phyloP scores from a whole-genome alignment of 495 filamentous ascomycete genomes.

The Immersiella caudata region DNA sequence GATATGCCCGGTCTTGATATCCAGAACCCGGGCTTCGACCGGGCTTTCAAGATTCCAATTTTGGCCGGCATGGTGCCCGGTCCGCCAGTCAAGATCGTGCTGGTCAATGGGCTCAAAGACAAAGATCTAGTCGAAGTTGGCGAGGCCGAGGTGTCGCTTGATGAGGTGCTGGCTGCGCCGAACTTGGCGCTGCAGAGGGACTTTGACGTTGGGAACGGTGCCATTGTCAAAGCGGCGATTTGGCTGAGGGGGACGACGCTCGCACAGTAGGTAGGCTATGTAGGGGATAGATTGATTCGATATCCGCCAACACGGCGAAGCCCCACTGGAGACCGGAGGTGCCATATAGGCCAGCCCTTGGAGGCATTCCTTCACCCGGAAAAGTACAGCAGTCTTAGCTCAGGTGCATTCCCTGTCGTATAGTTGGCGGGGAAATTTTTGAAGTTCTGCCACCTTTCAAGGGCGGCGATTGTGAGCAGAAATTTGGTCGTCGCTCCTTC shows the following conservation, averaged over 20 bases:
- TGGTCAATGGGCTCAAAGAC: conserved; percentile 25
- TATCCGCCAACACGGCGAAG: too few relatives aligned
- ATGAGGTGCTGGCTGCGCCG: conserved; percentile 39
- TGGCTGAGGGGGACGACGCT: conserved; percentile 22
- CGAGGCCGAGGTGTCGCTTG: conserved; percentile 41
- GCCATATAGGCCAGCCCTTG: too few relatives aligned
- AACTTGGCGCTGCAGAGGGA: conserved; percentile 35
- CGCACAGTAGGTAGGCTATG: conserved; percentile 6
- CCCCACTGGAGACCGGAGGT: too few relatives aligned
- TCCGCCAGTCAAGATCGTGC: conserved; percentile 33
- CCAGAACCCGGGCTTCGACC: conserved; percentile 47
- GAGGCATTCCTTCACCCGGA: too few relatives aligned
- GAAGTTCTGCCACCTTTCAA: too few relatives aligned
- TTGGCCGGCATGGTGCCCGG: conserved; percentile 35
- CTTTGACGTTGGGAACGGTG: conserved; percentile 42
- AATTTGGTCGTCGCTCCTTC: too few relatives aligned
- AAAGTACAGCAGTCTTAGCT: too few relatives aligned
- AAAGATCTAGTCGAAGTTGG: neutral
- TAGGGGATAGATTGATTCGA: neutral
- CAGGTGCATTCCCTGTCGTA: too few relatives aligned
- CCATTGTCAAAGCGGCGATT: conserved; percentile 25
- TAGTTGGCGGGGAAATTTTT: too few relatives aligned
- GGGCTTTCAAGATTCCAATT: conserved; percentile 40
- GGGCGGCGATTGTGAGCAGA: too few relatives aligned
- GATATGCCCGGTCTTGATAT: conserved; percentile 46